Base-by-base conservation (phyloP, 2,329 filamentous ascomycete genomes). In the Fusarium longipes region DNA sequence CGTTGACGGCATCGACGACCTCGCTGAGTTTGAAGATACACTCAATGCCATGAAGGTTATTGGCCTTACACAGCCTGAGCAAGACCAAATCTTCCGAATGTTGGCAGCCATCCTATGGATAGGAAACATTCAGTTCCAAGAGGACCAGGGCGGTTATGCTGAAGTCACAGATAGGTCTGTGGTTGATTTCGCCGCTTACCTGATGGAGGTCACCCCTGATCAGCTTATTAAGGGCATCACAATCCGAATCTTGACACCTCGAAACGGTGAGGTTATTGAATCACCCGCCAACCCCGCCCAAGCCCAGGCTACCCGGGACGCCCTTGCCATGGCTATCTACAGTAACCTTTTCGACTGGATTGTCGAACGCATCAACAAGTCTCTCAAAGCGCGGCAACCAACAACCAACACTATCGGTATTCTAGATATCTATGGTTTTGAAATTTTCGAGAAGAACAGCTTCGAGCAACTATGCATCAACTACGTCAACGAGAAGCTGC, bases 381-480 rank as follows among this genome's bases (percentile, higher is more conserved):
- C 95, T 6, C 81, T 98, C 62, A 90, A 92, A 77, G 92, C 95
- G 20, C 87, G 89, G 65, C 91, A 92, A 47, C 81, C 87, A 0
- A 87, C 94, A 5, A 82, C 88, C 39, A 96, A 97, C 77, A 92
- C 92, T 4, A 96, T 99, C 70, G 96, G 96, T 76, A 98, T 99
- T 76, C 85, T 99, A 70, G 96, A 99, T 84, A 99, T 99, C 71
- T 99, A 99, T 77, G 96, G 96, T 4, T 99, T 99, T 75, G 96
- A 99, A 77, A 99, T 99, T 71, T 99, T 99, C 71, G 96, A 99
- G 77, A 96, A 95, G 82, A 99, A 99, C 82, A 97, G 93, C 69
- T 99, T 99, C 74, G 96, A 99, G 78, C 96, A 99, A 80, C 87
- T 99, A 9, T 99, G 96, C 81, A 99, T 99, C 85, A 99, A 99